Conservation (phyloP, 179 eudicot genomes). For the Camellia oleifera region DNA sequence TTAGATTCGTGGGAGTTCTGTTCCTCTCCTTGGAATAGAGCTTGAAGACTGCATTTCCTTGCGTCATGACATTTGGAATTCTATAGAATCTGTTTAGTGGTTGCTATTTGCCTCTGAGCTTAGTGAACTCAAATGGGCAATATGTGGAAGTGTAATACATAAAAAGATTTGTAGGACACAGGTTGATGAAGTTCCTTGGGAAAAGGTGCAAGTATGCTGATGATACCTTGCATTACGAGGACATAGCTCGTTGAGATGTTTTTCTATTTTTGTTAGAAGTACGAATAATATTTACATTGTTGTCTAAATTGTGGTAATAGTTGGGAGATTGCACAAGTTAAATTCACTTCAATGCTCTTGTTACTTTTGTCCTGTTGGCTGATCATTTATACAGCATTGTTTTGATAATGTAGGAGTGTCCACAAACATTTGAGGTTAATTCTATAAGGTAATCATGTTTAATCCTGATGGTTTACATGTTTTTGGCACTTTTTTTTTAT, state of each 20-base stretch:
- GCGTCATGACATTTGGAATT: no score
- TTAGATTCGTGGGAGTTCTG: no score
- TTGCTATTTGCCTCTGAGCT: no score
- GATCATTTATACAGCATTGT: background rate
- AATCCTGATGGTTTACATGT: background rate
- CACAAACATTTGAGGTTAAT: background rate
- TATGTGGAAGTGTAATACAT: no score
- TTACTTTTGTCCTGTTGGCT: background rate
- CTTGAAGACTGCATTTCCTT: no score
- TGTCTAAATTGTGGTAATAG: background rate
- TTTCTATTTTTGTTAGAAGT: background rate
- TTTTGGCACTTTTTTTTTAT: background rate
- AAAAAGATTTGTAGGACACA: background rate
- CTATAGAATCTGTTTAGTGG: no score
- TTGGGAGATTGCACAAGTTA: background rate
- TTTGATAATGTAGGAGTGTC: background rate
- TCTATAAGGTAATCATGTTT: background rate
- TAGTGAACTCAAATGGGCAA: no score
- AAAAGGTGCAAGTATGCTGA: background rate
- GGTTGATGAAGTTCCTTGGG: slow-evolving; percentile 4
- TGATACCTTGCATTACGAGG: background rate
- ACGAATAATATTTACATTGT: background rate
- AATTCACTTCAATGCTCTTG: background rate
- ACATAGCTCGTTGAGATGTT: background rate
- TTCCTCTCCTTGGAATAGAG: no score